Evolutionary conservation across 768 basidiomycete genomes (phyloP).

Genomic region (Fibroporia radiculosa): DNA sequence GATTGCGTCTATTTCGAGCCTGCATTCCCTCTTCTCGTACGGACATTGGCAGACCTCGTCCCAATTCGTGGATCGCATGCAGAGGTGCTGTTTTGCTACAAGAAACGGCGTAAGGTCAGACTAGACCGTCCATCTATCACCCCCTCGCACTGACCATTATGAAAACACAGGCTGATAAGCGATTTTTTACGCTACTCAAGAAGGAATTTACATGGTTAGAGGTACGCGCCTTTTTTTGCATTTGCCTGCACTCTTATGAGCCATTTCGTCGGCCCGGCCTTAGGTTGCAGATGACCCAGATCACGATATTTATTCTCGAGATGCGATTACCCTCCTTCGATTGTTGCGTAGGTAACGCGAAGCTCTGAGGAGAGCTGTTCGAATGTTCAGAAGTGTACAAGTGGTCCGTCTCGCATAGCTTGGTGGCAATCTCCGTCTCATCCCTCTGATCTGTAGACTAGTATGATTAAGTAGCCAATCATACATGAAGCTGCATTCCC

Average conservation of each 20-base stretch:
- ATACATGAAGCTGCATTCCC: no score
- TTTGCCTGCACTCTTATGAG: background rate
- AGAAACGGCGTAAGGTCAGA: conserved; percentile 83
- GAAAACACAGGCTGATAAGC: conserved; percentile 66
- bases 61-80: conserved; percentile 34
- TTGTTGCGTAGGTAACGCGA: conserved; percentile 25
- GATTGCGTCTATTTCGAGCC: conserved; percentile 97
- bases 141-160: background rate
- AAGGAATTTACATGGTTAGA: conserved; percentile 71
- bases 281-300: conserved; percentile 62
- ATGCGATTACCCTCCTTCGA: conserved; percentile 58
- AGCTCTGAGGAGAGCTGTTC: no score
- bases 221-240: conserved; percentile 27
- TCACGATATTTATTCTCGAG: conserved; percentile 47
- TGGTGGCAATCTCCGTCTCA: no score
- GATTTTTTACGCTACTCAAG: conserved; percentile 74
- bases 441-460: no score
- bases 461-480: no score
- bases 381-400: no score
- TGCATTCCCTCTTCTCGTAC: conserved; percentile 79
- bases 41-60: conserved; percentile 63
- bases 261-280: background rate
- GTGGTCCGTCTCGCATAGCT: no score
- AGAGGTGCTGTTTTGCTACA: conserved; percentile 86
- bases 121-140: no score